phyloP scores from a whole-genome alignment of 139 green algal genomes.

The Chlorella sp. region DNA sequence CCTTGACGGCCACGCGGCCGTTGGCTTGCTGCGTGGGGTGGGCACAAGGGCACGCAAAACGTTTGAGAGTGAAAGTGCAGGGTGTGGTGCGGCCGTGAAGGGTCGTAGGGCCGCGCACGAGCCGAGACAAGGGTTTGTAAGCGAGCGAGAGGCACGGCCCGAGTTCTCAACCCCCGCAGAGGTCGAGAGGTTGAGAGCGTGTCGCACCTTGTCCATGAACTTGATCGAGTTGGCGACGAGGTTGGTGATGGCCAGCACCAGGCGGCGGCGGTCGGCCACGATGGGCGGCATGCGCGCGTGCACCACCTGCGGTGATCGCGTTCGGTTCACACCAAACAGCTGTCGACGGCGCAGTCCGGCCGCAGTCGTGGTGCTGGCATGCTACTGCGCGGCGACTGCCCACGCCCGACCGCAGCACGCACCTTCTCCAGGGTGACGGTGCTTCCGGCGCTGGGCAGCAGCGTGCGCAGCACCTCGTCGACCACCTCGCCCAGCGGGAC shows the following conservation, averaged over 20 bases:
- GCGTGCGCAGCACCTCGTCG: conserved; percentile 28
- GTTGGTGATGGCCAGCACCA: conserved; percentile 26
- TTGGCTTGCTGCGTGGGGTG: conserved; percentile 21
- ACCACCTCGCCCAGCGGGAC: conserved; percentile 7
- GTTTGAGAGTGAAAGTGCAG: no score
- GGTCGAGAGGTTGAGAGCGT: conserved; percentile 19
- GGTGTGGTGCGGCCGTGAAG: no score
- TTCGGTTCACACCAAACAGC: no score
- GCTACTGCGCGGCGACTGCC: no score
- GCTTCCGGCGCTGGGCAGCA: conserved; percentile 23
- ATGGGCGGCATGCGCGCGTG: conserved; percentile 16
- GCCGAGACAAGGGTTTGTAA: no score
- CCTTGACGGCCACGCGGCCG: conserved; percentile 17
- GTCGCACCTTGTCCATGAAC: conserved; percentile 43
- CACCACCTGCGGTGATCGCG: no score
- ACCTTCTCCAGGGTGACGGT: conserved; percentile 25
- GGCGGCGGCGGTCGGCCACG: conserved; percentile 33
- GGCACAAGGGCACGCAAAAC: no score
- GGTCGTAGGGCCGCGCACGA: no score
- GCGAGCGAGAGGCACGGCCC: no score
- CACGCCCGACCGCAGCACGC: neutral
- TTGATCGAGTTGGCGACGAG: conserved; percentile 50
- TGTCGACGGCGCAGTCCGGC: no score
- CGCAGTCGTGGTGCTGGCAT: no score
- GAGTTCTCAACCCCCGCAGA: no score